A percentile compares a stretch with the other conserved stretches of the same genome.
These are phyloP conservation scores for Medicago truncatula DNA, from an alignment of 306 rosid species.

Conservation along the genomic window MtrunA17r5.0-ANR NC_053048.1:47112501-47113000, in stretches of 20 bases:
- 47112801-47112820: constrained; percentile 52
- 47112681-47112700: constrained; percentile 59
- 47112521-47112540: constrained; percentile 64
- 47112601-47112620: constrained; percentile 48
- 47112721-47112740: constrained; percentile 70
- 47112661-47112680: constrained; percentile 80
- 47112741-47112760: constrained; percentile 77
- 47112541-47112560: constrained; percentile 67
- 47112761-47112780: constrained; percentile 85
- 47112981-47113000: constrained; percentile 78
- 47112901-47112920: constrained; percentile 44
- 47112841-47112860: constrained; percentile 68
- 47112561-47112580: constrained; percentile 46
- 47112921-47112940: constrained; percentile 55
- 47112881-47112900: constrained; percentile 64
- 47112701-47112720: constrained; percentile 61
- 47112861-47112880: constrained; percentile 95
- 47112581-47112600: constrained; percentile 38
- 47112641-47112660: constrained; percentile 61
- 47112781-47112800: constrained; percentile 62
- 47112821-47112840: constrained; percentile 69
- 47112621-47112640: constrained; percentile 54
- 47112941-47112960: constrained; percentile 60
- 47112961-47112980: constrained; percentile 64
- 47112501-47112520: constrained; percentile 76